phyloP scores from a whole-genome alignment of 179 eudicot species.

The Nepenthes alata region DNA sequence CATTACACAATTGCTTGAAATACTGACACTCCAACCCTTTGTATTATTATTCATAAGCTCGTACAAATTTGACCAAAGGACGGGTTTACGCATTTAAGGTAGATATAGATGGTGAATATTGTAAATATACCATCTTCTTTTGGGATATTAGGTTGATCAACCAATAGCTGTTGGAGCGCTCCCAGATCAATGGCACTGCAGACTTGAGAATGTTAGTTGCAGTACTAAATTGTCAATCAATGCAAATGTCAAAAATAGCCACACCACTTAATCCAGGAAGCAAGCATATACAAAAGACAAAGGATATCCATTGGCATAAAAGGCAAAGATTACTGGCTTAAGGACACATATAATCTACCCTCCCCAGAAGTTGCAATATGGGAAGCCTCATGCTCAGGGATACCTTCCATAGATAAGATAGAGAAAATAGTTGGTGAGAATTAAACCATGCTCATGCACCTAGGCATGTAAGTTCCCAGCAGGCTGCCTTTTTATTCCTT shows the following conservation, averaged over 20 bases:
- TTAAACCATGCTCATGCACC: no score
- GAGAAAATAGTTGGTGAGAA: no score
- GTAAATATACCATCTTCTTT: conserved; percentile 56
- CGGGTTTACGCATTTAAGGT: not conserved
- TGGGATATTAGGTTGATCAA: conserved; percentile 83
- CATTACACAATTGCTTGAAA: not conserved
- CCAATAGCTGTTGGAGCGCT: conserved; percentile 61
- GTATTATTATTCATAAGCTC: no score
- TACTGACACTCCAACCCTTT: not conserved
- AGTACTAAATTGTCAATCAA: not conserved
- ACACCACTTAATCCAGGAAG: not conserved
- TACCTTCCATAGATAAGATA: no score
- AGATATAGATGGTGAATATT: not conserved
- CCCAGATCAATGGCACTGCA: conserved; percentile 51
- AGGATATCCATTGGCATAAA: no score
- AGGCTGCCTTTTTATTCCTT: not conserved
- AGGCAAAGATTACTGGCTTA: no score
- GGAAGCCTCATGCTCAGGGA: no score
- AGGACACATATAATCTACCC: no score
- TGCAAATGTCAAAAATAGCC: not conserved
- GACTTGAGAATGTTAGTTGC: not conserved
- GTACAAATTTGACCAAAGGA: no score
- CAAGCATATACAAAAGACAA: not conserved
- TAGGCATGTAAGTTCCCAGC: no score
- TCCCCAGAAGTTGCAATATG: no score